A percentile compares a stretch with the other conserved stretches of the same genome.
Conservation (phyloP, 208 protist species). For the Trypanosoma platydactyli region DNA sequence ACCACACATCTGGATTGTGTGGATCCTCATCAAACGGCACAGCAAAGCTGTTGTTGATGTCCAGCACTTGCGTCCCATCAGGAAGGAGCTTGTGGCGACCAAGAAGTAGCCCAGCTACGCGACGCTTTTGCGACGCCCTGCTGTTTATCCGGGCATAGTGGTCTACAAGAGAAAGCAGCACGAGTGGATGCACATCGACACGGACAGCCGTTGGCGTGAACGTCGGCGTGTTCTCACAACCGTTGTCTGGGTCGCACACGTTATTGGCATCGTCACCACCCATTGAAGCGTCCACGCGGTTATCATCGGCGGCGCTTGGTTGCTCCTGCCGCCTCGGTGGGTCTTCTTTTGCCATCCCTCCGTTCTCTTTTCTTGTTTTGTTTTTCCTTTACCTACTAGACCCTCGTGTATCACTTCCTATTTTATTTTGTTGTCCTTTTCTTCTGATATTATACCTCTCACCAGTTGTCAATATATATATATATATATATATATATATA, state of each 20-base stretch:
- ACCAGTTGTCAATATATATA: too few species aligned
- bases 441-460: too few species aligned
- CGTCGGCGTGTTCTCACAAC: slow-evolving; percentile 6
- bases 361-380: slow-evolving; percentile 20
- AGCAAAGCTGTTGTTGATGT: slow-evolving; percentile 98
- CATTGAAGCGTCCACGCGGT: slow-evolving; percentile 7
- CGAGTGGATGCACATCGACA: slow-evolving; percentile 98
- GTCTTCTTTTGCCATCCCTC: slow-evolving; percentile 21
- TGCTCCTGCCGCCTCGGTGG: not conserved
- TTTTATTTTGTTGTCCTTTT: too few species aligned
- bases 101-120: slow-evolving; percentile 97
- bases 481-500: too few species aligned
- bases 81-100: slow-evolving; percentile 76
- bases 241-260: slow-evolving; percentile 13
- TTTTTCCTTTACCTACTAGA: not conserved
- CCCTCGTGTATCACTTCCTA: not conserved
- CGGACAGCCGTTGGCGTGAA: slow-evolving; percentile 56
- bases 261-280: slow-evolving; percentile 21
- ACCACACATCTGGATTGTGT: slow-evolving; percentile 97
- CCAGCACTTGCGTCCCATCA: slow-evolving; percentile 59
- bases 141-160: slow-evolving; percentile 98
- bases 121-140: slow-evolving; percentile 88
- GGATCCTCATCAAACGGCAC: slow-evolving; percentile 99
- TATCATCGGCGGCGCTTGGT: slow-evolving; percentile 4
- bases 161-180: slow-evolving; percentile 98